Conservation (phyloP, 345 rosid genomes). For the Hevea brasiliensis region DNA sequence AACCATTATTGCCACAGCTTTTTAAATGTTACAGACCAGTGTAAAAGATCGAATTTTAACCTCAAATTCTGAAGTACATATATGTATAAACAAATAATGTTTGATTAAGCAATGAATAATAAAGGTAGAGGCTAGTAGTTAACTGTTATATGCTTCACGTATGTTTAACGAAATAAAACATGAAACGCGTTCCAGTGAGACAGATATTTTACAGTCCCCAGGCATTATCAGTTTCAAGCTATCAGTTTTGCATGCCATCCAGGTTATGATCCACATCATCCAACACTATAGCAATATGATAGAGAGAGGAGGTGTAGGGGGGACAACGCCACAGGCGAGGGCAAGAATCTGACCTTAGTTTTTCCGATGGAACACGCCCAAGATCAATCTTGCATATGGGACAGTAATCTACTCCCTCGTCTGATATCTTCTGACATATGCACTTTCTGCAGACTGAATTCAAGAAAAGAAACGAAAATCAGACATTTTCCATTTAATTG, state of each 20-base stretch:
- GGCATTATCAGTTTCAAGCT: neutral
- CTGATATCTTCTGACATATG: constrained; percentile 67
- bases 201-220: too few relatives aligned
- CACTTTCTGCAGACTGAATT: constrained; percentile 88
- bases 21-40: neutral
- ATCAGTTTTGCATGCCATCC: constrained; percentile 17
- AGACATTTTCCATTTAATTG: neutral
- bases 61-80: neutral
- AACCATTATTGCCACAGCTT: neutral
- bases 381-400: constrained; percentile 80
- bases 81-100: neutral
- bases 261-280: neutral
- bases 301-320: neutral
- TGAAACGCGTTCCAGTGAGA: too few relatives aligned
- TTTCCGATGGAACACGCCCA: constrained; percentile 81
- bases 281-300: neutral
- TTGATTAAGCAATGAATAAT: neutral
- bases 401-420: constrained; percentile 73
- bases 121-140: neutral
- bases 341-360: constrained; percentile 57
- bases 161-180: too few relatives aligned
- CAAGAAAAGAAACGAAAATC: constrained; percentile 1
- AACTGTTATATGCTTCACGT: neutral
- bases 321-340: constrained; percentile 9
- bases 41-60: neutral